Evolutionary conservation across 1,284 basidiomycete species (phyloP).

Genomic region (Entoloma clypeatum): DNA sequence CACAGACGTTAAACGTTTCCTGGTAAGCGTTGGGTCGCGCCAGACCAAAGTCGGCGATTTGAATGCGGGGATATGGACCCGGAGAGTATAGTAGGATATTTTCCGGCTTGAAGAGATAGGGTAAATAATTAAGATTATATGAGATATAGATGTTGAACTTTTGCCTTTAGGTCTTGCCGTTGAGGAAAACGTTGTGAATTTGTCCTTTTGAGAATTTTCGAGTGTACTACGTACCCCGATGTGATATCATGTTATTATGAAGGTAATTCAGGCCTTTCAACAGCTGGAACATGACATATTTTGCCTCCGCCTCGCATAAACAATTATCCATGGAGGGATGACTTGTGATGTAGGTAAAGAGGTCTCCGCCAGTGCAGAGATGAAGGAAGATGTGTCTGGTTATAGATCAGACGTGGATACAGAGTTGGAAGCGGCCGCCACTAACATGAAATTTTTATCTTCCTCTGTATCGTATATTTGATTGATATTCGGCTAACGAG

Average conservation of each 20-base stretch:
- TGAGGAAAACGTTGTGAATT: neutral
- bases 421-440: slow-evolving; percentile 1
- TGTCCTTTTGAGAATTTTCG: neutral
- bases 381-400: slow-evolving; percentile 72
- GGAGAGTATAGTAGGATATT: slow-evolving; percentile 77
- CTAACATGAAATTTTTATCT: slow-evolving; percentile 58
- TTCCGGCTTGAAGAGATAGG: slow-evolving; percentile 56
- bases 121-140: neutral
- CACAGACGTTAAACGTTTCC: slow-evolving; percentile 76
- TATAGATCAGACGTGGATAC: neutral
- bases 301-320: slow-evolving; percentile 75
- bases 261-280: slow-evolving; percentile 71
- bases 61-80: slow-evolving; percentile 75
- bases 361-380: slow-evolving; percentile 72
- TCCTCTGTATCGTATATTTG: slow-evolving; percentile 68
- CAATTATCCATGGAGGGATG: slow-evolving; percentile 45
- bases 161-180: slow-evolving; percentile 70
- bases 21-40: slow-evolving; percentile 77
- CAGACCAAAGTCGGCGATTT: slow-evolving; percentile 85
- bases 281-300: slow-evolving; percentile 81
- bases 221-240: slow-evolving; percentile 58
- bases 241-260: slow-evolving; percentile 72
- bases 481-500: slow-evolving; percentile 73
- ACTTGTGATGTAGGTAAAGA: slow-evolving; percentile 75
- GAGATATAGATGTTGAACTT: neutral